Base-by-base conservation (phyloP, 352 stramenopile species). In the Pythium rishiriense region DNA sequence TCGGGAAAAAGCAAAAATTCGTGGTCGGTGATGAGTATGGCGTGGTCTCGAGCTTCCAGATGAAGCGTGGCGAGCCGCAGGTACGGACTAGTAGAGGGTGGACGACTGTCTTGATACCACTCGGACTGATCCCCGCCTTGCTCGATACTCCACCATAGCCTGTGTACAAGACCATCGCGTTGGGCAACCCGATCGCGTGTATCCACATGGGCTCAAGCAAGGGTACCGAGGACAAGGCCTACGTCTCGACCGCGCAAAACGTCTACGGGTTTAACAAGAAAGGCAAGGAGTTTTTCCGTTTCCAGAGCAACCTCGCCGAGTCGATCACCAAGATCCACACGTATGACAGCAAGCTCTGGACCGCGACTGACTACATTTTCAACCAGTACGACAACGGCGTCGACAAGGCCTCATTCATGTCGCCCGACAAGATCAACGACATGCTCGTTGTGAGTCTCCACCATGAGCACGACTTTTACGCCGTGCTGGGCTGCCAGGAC, bases 221-320 rank as follows among this genome's bases (percentile, higher is more conserved):
- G 62, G 82, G 79, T 25, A 86, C 78, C 5, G 82, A 90, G 43
- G 85, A 91, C 73, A 87, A 85, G 46, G 75, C 76, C 24, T 93
- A 85, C 50, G 68, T 91, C 7, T 86, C 81, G n/a, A 91, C 73
- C 2, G 78, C 78, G 2, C 77, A 92, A 42, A 79, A 77, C 56
- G 78, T 96, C 14, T 74, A 85, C 47, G 87, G 87, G 6, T 79
- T 91, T 42, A 94, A 61, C 62, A 91, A 91, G 66, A 96, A 96
- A 42, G 87, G 85, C 54, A 96, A 93, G 43, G 85, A 91, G 72
- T 88, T 92, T 57, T 92, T 91, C 69, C 89, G 81, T 66, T 93
- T 94, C 74, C 82, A 92, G 66, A 93, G 84, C 72, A 96, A 94
- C 42, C 62, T 96, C 28, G 79, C 79, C 35, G 87, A 96, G 64